A percentile compares a stretch with the other conserved stretches of the same genome.
These are phyloP conservation scores for Fallopia convolvulus DNA, from an alignment of 148 eudicot genomes.

Conservation along the genomic window DNA sequence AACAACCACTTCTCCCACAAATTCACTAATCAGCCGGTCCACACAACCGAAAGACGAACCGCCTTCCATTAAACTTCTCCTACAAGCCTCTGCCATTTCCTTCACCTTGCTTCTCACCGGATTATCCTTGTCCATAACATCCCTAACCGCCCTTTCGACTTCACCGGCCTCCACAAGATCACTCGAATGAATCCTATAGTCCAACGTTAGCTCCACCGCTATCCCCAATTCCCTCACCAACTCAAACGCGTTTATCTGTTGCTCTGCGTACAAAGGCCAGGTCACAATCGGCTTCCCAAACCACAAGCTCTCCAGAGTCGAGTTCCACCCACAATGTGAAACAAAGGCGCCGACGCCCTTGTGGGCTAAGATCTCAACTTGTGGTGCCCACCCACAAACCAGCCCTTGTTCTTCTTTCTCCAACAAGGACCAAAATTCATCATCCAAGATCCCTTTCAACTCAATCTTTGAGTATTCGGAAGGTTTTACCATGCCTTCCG, in stretches of 20 bases:
- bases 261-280: slow-evolving; percentile 18
- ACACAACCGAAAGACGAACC: slow-evolving; percentile 4
- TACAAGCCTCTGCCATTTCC: slow-evolving; percentile 9
- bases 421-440: background rate
- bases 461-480: background rate
- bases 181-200: background rate
- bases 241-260: slow-evolving; percentile 11
- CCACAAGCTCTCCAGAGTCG: slow-evolving; percentile 20
- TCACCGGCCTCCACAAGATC: background rate
- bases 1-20: background rate
- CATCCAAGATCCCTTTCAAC: background rate
- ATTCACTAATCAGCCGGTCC: background rate
- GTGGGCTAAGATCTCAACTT: slow-evolving; percentile 13
- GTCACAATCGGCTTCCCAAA: slow-evolving; percentile 18
- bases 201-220: slow-evolving; percentile 10
- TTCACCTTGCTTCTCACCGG: slow-evolving; percentile 12
- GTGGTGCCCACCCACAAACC: slow-evolving; percentile 15
- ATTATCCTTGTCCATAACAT: slow-evolving; percentile 13
- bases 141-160: slow-evolving; percentile 13
- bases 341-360: slow-evolving; percentile 16
- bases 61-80: background rate
- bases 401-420: slow-evolving; percentile 11
- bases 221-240: slow-evolving; percentile 8
- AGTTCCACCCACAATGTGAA: slow-evolving; percentile 19
- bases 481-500: background rate